Evolutionary conservation across 2,329 filamentous ascomycete genomes (phyloP).

Genomic region (Colletotrichum sp.): DNA sequence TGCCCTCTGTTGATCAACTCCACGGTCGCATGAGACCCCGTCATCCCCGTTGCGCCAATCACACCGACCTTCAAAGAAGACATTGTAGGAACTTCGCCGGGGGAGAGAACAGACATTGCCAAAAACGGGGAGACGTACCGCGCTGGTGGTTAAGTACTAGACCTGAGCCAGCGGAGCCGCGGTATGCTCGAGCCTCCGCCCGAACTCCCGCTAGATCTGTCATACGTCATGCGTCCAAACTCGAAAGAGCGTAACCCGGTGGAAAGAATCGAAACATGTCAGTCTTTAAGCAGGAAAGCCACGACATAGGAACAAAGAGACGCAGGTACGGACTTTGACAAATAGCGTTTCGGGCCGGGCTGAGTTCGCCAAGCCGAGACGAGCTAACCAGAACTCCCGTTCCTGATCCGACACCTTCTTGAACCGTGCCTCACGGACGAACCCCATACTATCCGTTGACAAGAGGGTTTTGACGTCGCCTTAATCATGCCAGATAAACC

Average conservation of each 20-base stretch:
- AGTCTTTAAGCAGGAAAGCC: not conserved
- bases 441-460: not conserved
- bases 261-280: not conserved
- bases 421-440: not conserved
- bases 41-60: not conserved
- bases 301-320: not conserved
- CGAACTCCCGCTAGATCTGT: not conserved
- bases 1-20: not conserved
- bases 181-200: not conserved
- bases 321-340: not conserved
- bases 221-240: not conserved
- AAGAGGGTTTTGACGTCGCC: not conserved
- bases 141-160: not conserved
- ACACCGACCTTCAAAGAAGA: not conserved
- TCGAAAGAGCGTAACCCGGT: not conserved
- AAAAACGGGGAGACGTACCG: not conserved
- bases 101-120: not conserved
- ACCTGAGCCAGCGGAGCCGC: not conserved
- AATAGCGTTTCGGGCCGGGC: not conserved
- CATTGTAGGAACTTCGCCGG: not conserved
- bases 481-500: not conserved
- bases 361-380: not conserved
- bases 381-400: conserved; percentile 1
- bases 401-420: not conserved
- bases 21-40: not conserved